Percentiles rank a stretch among this genome's conserved stretches.
Evolutionary conservation across 805 yeast genomes (phyloP).

Genomic region (Zygosaccharomyces bailii): DNA sequence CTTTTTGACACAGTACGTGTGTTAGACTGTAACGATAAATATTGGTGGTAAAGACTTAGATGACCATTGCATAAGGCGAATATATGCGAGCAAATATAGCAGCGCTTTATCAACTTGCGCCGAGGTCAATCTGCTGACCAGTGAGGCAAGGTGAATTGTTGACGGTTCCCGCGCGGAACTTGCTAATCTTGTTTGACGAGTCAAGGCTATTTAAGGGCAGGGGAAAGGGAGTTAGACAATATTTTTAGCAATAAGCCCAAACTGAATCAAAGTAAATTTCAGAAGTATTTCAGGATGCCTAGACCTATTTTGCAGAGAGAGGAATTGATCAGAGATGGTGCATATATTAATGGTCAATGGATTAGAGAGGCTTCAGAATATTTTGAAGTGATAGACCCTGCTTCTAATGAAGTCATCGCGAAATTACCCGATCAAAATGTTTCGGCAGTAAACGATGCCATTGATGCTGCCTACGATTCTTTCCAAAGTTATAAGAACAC

Average conservation of each 20-base stretch:
- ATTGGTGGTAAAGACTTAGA: too few relatives aligned
- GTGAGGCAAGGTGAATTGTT: neutral
- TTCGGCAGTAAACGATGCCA: conserved; percentile 55
- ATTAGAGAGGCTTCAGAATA: conserved; percentile 40
- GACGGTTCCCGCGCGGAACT: conserved; percentile 8
- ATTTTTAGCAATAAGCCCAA: too few relatives aligned
- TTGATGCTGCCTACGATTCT: conserved; percentile 45
- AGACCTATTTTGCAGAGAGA: conserved; percentile 42
- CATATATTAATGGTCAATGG: conserved; percentile 77
- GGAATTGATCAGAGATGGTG: conserved; percentile 55
- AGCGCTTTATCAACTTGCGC: too few relatives aligned
- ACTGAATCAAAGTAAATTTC: too few relatives aligned
- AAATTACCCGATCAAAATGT: conserved; percentile 60
- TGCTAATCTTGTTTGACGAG: neutral
- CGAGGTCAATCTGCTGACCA: too few relatives aligned
- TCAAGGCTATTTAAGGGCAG: conserved; percentile 1
- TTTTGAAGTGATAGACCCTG: conserved; percentile 76
- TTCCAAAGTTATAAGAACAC: conserved; percentile 47
- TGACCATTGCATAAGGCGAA: too few relatives aligned
- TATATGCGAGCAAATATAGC: too few relatives aligned
- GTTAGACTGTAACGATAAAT: too few relatives aligned
- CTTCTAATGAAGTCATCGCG: conserved; percentile 54
- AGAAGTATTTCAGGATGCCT: too few relatives aligned
- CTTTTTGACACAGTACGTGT: too few relatives aligned
- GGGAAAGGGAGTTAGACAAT: neutral